Evolutionary conservation across 345 rosid species (phyloP).

Genomic region (Reutealis trisperma): DNA sequence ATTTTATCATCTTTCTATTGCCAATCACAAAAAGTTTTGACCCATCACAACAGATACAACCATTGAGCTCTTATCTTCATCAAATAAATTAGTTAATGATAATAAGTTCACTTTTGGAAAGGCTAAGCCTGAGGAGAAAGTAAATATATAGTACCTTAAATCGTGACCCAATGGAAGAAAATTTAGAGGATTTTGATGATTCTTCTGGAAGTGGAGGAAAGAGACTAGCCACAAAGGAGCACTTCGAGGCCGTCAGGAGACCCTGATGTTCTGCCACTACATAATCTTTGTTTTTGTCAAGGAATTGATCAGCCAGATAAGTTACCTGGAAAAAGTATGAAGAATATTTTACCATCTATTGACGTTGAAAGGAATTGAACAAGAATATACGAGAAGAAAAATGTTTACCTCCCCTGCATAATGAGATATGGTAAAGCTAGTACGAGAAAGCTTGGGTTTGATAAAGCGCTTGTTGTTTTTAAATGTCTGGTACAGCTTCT

Average conservation of each 20-base stretch:
- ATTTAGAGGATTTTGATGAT: constrained; percentile 90
- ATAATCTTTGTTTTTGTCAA: constrained; percentile 98
- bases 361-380: constrained; percentile 3
- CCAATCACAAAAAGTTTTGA: neutral
- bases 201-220: constrained; percentile 91
- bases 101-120: constrained; percentile 1
- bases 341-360: constrained; percentile 4
- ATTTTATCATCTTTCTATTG: neutral
- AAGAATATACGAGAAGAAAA: constrained; percentile 21
- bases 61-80: neutral
- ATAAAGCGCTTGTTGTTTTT: constrained; percentile 90
- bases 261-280: constrained; percentile 99
- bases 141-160: constrained; percentile 67
- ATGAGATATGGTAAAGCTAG: constrained; percentile 89
- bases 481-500: constrained; percentile 97
- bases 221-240: constrained; percentile 73
- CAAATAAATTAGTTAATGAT: neutral
- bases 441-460: constrained; percentile 98
- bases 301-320: constrained; percentile 91
- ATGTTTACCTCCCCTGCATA: constrained; percentile 97
- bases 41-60: neutral
- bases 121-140: constrained; percentile 6
- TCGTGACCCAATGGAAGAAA: constrained; percentile 97
- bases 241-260: constrained; percentile 77
- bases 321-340: constrained; percentile 54